A percentile compares a stretch with the other conserved stretches of the same genome.
Evolutionary conservation across 768 basidiomycete species (phyloP).

Genomic region (Daedaleopsis nitida): DNA sequence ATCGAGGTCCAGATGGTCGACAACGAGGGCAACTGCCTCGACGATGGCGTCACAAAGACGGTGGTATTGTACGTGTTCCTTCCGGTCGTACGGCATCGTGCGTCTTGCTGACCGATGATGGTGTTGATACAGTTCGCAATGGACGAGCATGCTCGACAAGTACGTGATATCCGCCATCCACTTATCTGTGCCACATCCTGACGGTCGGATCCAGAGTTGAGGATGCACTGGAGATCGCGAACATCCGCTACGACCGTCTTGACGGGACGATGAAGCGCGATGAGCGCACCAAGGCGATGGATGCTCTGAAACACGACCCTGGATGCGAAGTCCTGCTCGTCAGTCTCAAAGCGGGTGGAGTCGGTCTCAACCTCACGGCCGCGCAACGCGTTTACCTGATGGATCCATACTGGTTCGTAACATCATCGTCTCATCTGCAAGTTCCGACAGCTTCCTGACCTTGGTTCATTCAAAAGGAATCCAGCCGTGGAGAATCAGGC

Average conservation of each 20-base stretch:
- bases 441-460: not conserved
- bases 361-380: slow-evolving; percentile 93
- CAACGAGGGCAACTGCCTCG: slow-evolving; percentile 65
- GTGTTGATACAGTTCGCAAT: slow-evolving; percentile 68
- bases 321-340: slow-evolving; percentile 92
- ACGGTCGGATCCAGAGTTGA: slow-evolving; percentile 60
- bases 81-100: slow-evolving; percentile 1
- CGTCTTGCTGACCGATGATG: slow-evolving; percentile 15
- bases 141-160: slow-evolving; percentile 95
- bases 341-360: slow-evolving; percentile 95
- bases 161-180: slow-evolving; percentile 39
- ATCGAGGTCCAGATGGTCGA: slow-evolving; percentile 81
- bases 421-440: not conserved
- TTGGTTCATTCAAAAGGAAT: slow-evolving; percentile 57
- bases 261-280: slow-evolving; percentile 99
- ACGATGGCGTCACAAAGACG: slow-evolving; percentile 80
- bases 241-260: slow-evolving; percentile 87
- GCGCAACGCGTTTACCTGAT: slow-evolving; percentile 94
- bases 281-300: slow-evolving; percentile 90
- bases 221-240: slow-evolving; percentile 80
- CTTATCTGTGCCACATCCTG: slow-evolving; percentile 1
- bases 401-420: slow-evolving; percentile 89
- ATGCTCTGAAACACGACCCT: slow-evolving; percentile 87
- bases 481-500: slow-evolving; percentile 98
- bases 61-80: slow-evolving; percentile 83